Conservation (phyloP, 2,329 filamentous ascomycete species). For the Elsinoe fawcettii region DNA sequence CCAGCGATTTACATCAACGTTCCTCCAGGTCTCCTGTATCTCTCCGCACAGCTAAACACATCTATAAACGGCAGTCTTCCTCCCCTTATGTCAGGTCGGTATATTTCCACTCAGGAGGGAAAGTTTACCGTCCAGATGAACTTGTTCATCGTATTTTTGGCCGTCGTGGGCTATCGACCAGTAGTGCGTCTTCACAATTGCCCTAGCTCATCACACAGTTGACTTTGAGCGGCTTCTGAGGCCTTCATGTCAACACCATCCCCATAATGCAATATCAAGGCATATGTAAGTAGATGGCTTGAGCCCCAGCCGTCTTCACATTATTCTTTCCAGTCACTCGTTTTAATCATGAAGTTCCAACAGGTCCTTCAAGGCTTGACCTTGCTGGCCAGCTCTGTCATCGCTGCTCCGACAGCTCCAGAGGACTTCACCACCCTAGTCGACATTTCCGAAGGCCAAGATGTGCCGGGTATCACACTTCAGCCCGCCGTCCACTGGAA, state of each 20-base stretch:
- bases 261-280: not conserved
- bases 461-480: constrained; percentile 14
- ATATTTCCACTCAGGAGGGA: no score
- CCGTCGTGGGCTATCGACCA: no score
- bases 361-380: not conserved
- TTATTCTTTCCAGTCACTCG: not conserved
- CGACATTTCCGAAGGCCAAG: constrained; percentile 14
- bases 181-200: no score
- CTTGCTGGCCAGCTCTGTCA: not conserved
- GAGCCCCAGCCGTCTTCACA: not conserved
- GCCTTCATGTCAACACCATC: not conserved
- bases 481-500: constrained; percentile 16
- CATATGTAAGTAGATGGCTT: not conserved
- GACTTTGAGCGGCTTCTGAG: not conserved
- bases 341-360: not conserved
- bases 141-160: no score
- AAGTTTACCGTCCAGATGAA: no score
- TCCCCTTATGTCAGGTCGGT: no score
- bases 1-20: no score
- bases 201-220: no score
- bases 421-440: constrained; percentile 3
- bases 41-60: no score
- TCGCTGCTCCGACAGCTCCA: not conserved
- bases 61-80: no score
- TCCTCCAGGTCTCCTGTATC: no score